Base-by-base conservation (phyloP, 495 filamentous ascomycete species). In the Hamigera avellanea region DNA sequence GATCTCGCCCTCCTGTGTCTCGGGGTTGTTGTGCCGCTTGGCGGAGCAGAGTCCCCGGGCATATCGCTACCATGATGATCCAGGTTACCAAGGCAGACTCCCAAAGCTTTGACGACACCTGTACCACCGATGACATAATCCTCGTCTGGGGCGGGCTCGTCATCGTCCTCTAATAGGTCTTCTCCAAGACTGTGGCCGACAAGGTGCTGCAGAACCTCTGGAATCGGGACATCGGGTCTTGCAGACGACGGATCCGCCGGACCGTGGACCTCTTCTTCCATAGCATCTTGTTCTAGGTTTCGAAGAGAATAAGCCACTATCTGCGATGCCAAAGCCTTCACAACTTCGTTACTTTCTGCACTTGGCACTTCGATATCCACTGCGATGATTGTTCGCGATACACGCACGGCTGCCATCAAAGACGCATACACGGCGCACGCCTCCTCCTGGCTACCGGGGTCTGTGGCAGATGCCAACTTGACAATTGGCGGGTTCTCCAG, bases 51-150 rank as follows among this genome's bases (percentile, higher is more conserved):
- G 9, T 66, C 63, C 8, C 57, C 57, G 18, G 57, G 52, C 41
- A 45, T 16, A 25, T 56, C 56, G 17, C 46, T 42, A 13, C 47
- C 49, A 37, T 63, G 54, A 9, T 56, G 56, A 34, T 72, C 68
- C 31, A 61, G 38, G 44, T 93, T 93, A 37, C 81, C 78, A 21
- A 98, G 69, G 46, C 86, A 93, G 31, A 93, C 86, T 32, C 86
- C 81, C 36, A 98, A 64, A 15, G 87, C 88, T 57, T 95, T 93
- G 23, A 94, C 91, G 0, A 98, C 84, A 41, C 89, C 91, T 0
- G 88, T 94, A 14, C 89, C 88, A 26, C 88, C 87, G 48, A 98
- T 86, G 26, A 96, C 86, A 57, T 96, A 95, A 51, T 95, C 85
- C 31, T 93, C 82, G 44, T 93, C 86, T 1, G 88, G 84, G 17